phyloP scores from a whole-genome alignment of 148 eudicot species.

The Drosera capensis region DNA sequence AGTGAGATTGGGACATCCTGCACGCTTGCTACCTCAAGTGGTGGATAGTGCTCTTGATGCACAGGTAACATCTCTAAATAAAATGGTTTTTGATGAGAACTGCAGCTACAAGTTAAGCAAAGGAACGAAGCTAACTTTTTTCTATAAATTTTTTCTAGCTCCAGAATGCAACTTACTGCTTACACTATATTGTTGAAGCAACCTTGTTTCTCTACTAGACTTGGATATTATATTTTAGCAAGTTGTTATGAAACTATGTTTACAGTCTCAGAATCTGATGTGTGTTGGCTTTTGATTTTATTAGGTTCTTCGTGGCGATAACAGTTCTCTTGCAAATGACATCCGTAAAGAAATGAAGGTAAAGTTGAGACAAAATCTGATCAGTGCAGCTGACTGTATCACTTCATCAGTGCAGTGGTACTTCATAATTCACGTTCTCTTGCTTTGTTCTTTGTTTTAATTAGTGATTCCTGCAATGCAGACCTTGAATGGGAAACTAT shows the following conservation, averaged over 20 bases:
- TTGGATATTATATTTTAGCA: neutral
- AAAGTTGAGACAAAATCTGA: constrained; percentile 3
- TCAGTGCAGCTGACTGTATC: neutral
- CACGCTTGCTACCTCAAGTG: constrained; percentile 93
- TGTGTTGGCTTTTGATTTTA: constrained; percentile 3
- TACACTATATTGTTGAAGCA: too few relatives aligned
- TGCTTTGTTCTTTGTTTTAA: constrained; percentile 1
- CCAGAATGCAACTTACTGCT: too few relatives aligned
- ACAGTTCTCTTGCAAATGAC: constrained; percentile 78
- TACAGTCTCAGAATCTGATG: neutral
- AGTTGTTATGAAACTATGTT: neutral
- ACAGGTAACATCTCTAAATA: constrained; percentile 30
- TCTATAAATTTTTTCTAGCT: too few relatives aligned
- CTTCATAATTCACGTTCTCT: too few relatives aligned
- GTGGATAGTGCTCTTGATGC: constrained; percentile 91
- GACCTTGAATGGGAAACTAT: constrained; percentile 78
- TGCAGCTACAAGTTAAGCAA: too few relatives aligned
- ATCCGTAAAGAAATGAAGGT: constrained; percentile 94
- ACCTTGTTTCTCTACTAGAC: neutral
- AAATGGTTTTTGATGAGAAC: too few relatives aligned
- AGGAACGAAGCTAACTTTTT: too few relatives aligned
- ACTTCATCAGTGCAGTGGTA: too few relatives aligned
- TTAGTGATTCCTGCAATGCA: constrained; percentile 14
- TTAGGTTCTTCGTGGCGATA: constrained; percentile 91
- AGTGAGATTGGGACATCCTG: constrained; percentile 97